Evolutionary conservation across 768 basidiomycete genomes (phyloP).

Genomic region (Hirschioporus abietinus): DNA sequence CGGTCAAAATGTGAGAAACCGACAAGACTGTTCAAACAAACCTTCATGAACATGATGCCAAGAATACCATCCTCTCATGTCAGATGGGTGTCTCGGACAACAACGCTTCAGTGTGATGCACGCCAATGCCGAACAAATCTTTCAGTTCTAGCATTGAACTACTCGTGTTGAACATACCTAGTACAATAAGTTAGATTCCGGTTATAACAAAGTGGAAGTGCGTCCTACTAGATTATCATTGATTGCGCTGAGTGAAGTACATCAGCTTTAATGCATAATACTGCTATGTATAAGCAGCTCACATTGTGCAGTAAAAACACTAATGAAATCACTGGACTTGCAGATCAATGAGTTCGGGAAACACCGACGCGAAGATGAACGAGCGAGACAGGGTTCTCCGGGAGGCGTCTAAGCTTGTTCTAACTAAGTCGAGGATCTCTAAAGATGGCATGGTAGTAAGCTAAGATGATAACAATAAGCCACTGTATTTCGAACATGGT

Average conservation of each 20-base stretch:
- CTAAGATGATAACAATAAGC: no score
- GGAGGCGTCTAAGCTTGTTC: no score
- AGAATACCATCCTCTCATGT: conserved; percentile 64
- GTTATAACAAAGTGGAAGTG: background rate
- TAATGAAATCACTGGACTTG: no score
- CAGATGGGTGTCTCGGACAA: conserved; percentile 54
- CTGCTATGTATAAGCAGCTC: conserved; percentile 8
- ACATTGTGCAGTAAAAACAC: conserved; percentile 56
- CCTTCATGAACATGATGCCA: conserved; percentile 59
- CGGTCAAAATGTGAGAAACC: background rate
- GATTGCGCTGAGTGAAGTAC: conserved; percentile 28
- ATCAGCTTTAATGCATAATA: conserved; percentile 8
- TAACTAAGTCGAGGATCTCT: no score
- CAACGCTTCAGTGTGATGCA: conserved; percentile 53
- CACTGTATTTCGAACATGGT: no score
- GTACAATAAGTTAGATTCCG: background rate
- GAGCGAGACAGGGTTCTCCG: no score
- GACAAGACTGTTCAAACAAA: background rate
- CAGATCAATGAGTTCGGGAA: no score
- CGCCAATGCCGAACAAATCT: conserved; percentile 62
- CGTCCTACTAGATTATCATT: conserved; percentile 43
- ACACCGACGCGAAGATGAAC: no score
- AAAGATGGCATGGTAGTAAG: no score
- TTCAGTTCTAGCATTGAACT: conserved; percentile 61
- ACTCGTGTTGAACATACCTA: conserved; percentile 26